Percentiles rank a stretch among this genome's conserved stretches.
phyloP scores from a whole-genome alignment of 495 filamentous ascomycete genomes.

The Talaromyces stipitatus region DNA sequence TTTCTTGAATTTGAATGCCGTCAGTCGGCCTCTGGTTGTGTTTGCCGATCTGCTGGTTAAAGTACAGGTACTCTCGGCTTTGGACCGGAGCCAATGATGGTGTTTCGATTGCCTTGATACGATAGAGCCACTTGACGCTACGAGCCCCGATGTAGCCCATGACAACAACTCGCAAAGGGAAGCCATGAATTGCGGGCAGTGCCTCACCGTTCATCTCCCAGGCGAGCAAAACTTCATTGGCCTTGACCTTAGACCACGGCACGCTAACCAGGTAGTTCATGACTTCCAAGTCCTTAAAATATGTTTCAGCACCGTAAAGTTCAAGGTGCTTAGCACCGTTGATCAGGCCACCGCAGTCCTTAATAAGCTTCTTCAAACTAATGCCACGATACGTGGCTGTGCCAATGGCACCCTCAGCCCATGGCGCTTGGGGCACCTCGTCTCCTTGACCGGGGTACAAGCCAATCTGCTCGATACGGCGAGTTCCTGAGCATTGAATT shows the following conservation, averaged over 20 bases:
- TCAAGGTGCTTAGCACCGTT: slow-evolving; percentile 52
- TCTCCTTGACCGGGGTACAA: slow-evolving; percentile 59
- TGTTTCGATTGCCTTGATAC: slow-evolving; percentile 29
- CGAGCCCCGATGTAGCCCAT: slow-evolving; percentile 50
- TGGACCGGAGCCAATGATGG: slow-evolving; percentile 37
- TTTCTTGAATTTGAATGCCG: slow-evolving; percentile 40
- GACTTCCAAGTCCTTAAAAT: slow-evolving; percentile 55
- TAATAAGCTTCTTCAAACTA: slow-evolving; percentile 58
- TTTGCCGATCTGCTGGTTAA: slow-evolving; percentile 29
- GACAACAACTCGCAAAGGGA: slow-evolving; percentile 53
- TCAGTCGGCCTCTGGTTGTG: slow-evolving; percentile 25
- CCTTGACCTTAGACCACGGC: slow-evolving; percentile 57
- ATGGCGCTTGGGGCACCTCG: slow-evolving; percentile 61
- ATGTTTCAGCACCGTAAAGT: slow-evolving; percentile 58
- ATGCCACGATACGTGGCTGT: slow-evolving; percentile 57
- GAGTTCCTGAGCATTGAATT: slow-evolving; percentile 63
- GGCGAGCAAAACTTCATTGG: slow-evolving; percentile 57
- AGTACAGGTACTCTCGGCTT: slow-evolving; percentile 39
- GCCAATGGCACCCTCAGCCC: slow-evolving; percentile 60
- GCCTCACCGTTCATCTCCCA: slow-evolving; percentile 67
- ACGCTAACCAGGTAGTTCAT: slow-evolving; percentile 58
- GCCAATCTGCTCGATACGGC: slow-evolving; percentile 58
- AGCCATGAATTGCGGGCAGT: slow-evolving; percentile 58
- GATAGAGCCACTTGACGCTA: slow-evolving; percentile 37
- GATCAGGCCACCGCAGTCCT: slow-evolving; percentile 53